Evolutionary conservation across 78 protist genomes (phyloP), one percentile per base, ranked within the genome.

Genomic region (Cavenderia fasciculata): DNA sequence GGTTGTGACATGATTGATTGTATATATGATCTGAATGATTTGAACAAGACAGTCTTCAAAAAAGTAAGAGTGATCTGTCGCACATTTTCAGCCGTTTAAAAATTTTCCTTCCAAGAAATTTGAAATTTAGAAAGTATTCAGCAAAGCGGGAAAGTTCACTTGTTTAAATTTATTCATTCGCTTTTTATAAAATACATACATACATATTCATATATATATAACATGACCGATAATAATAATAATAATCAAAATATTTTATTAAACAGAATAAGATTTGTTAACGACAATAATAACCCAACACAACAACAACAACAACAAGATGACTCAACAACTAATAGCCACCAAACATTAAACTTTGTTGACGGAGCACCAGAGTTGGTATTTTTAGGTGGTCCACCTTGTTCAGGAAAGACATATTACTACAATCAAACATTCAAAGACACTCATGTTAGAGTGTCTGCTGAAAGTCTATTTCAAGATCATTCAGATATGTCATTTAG

Each of bases 391-490:
- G 90, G 90, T 10, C 90, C 90, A 47, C 23, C 56, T 5, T 52
- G 33, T 21, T 52, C 43, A 29, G 90, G 90, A 2, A 49, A 56
- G 34, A 82, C 78, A 31, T 40, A 23, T 31, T 82, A 82, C 27
- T 82, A 68, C 56, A 33, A 68, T 40, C 51, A 34, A 29, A 21
- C 33, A 23, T 68, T 44, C 31, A 49, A 31, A 40, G 25, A 68
- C 0, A 69, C 78, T 56, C 90, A 82, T 43, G 18, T 34, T 18
- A 47, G 90, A 44, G 33, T 82, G 52, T 82, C 90, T 1, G 90
- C 90, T 31, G 43, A 40, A 68, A 78, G 68, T 4, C 23, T 82
- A 25, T 82, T 82, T 68, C 40, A 63, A 19, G 40, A 74, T 46
- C 38, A 71, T 54, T 1, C 49, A 10, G 68, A 34, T 10, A 12